Percentiles rank a stretch among this genome's conserved stretches.
Evolutionary conservation across 2,329 filamentous ascomycete species (phyloP).

Genomic region (Fusarium veterinarium): DNA sequence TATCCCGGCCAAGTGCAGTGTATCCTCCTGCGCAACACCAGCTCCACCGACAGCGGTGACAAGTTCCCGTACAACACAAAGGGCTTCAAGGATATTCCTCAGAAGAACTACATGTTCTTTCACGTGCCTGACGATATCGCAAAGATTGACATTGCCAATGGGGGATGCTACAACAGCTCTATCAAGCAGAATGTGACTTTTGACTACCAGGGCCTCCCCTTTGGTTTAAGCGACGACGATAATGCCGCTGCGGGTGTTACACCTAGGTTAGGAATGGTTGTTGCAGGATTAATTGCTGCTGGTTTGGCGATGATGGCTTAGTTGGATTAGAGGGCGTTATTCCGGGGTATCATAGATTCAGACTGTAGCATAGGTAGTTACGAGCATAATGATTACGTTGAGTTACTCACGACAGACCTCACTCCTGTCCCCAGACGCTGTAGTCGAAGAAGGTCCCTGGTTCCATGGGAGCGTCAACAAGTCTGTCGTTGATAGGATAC

Average conservation of each 20-base stretch:
- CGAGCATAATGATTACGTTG: slow-evolving; percentile 12
- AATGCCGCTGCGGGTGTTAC: slow-evolving; percentile 46
- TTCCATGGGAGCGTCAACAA: not conserved
- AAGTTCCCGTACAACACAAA: slow-evolving; percentile 81
- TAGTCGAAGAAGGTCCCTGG: too few species aligned
- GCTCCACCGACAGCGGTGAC: slow-evolving; percentile 73
- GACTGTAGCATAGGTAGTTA: slow-evolving; percentile 6
- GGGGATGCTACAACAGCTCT: slow-evolving; percentile 73
- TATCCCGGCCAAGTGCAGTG: slow-evolving; percentile 80
- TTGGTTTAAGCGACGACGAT: slow-evolving; percentile 53
- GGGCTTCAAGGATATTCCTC: slow-evolving; percentile 75
- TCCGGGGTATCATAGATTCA: not conserved
- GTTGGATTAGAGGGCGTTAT: not conserved
- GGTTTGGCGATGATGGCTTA: slow-evolving; percentile 40
- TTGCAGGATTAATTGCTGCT: slow-evolving; percentile 33
- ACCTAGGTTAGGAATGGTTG: slow-evolving; percentile 35
- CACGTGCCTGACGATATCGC: slow-evolving; percentile 74
- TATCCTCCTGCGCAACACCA: slow-evolving; percentile 81
- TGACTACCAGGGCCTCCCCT: slow-evolving; percentile 69
- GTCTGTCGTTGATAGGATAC: not conserved
- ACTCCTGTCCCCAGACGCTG: not conserved
- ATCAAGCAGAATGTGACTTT: slow-evolving; percentile 80
- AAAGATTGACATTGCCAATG: slow-evolving; percentile 73
- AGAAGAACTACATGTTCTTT: slow-evolving; percentile 84
- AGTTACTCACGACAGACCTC: not conserved